Evolutionary conservation across 768 basidiomycete genomes (phyloP), one percentile per base, ranked within the genome.

Genomic region (Cystobasidium tubakii): DNA sequence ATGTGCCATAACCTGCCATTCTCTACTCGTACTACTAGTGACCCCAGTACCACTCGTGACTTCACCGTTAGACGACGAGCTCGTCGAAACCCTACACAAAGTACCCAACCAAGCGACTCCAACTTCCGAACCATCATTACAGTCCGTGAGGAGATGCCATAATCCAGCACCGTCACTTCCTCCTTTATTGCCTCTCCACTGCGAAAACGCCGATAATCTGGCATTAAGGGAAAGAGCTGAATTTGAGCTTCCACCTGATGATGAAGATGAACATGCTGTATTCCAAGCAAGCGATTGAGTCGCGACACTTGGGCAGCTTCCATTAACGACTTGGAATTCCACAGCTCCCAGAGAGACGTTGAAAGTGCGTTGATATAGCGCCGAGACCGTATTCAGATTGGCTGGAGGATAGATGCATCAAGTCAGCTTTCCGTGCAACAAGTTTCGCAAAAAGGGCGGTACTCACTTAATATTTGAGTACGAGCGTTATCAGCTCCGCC

Each of bases 91-190:
- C 82, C 79, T 54, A 78, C 82, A 90, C 81, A 93, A 79, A 23
- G 89, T 90, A 25, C 85, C 89, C 1, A 95, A 85, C 91, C 91
- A 92, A 2, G 91, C 91, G 62, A 93, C 90, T 25, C 91, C 92
- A 66, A 78, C 74, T 81, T 91, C 90, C 12, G 86, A 85, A n/a
- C 89, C 89, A 10, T 88, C 88, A 1, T 88, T 86, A 77, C 90
- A 91, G 29, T 87, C 87, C 76, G 89, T 90, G 88, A 93, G 89
- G 15, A 93, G 83, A 82, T 92, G 91, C 89, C 91, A 93, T 34
- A 95, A 83, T 1, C 91, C 92, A 25, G 85, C 87, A 21, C 87
- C 85, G 79, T 92, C 90, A 15, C 63, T 54, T n/a, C 84, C 81
- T 7, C 88, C 86, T 77, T 88, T 88, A 54, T 82, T 78, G 0